phyloP scores from a whole-genome alignment of 768 basidiomycete genomes.

The Mycena sanguinolenta region DNA sequence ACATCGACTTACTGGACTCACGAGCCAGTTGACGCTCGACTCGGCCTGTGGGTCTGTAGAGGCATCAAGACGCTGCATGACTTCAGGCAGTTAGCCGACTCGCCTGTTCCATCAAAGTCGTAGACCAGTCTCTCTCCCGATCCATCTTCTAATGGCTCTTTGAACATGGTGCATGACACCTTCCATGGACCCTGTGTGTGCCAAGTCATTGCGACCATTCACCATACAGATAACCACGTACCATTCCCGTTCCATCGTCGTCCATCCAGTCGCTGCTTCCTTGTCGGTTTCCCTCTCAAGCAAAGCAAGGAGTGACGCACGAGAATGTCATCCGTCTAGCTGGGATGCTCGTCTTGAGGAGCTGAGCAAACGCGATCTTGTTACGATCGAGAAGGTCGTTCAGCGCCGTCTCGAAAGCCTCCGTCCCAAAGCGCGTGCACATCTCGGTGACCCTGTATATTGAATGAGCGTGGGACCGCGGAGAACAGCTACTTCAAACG shows the following conservation, averaged over 20 bases:
- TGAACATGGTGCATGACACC: constrained; percentile 42
- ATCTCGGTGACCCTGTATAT: constrained; percentile 38
- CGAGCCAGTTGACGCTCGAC: constrained; percentile 35
- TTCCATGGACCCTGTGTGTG: constrained; percentile 33
- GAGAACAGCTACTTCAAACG: neutral
- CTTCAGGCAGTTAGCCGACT: neutral
- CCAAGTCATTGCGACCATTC: neutral
- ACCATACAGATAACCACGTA: neutral
- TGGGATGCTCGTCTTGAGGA: constrained; percentile 44
- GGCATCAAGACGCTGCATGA: neutral
- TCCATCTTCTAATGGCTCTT: constrained; percentile 38
- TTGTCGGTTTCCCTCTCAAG: neutral
- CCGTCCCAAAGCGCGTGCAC: constrained; percentile 43
- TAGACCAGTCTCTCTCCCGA: constrained; percentile 42
- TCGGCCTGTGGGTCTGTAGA: constrained; percentile 35
- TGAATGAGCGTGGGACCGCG: neutral
- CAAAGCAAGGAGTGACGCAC: constrained; percentile 6
- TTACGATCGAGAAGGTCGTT: constrained; percentile 44
- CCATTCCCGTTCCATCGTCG: constrained; percentile 46
- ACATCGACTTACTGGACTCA: constrained; percentile 28
- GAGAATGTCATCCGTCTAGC: constrained; percentile 31
- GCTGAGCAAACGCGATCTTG: constrained; percentile 44
- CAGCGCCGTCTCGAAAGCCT: constrained; percentile 43
- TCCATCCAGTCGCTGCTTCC: constrained; percentile 48
- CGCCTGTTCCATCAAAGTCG: constrained; percentile 47